Percentiles rank a stretch among this genome's conserved stretches.
phyloP scores from a whole-genome alignment of 2,329 filamentous ascomycete species.

The Beauveria asiatica region DNA sequence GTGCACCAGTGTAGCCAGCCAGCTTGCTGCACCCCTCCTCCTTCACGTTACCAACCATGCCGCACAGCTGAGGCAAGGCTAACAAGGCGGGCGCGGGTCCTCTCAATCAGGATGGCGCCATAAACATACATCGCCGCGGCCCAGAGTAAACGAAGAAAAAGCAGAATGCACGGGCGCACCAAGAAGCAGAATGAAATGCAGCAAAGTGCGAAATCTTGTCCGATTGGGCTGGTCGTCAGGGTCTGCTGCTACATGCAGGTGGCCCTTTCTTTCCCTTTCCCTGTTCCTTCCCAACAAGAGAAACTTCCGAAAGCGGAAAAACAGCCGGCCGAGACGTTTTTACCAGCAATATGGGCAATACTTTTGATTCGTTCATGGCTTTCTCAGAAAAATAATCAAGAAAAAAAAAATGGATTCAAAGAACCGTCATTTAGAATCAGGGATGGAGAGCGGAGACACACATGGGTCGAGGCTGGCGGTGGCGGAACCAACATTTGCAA shows the following conservation, averaged over 20 bases:
- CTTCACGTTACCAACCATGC: not conserved
- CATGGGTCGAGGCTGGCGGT: not conserved
- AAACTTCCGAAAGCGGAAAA: constrained; percentile 2
- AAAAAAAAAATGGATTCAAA: not conserved
- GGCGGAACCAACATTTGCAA: not conserved
- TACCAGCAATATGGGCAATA: not conserved
- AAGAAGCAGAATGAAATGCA: too few species aligned
- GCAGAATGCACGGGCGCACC: not conserved
- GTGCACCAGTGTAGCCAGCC: not conserved
- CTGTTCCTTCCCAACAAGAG: not conserved
- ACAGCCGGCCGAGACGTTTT: not conserved
- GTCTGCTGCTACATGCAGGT: not conserved
- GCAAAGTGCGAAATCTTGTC: not conserved
- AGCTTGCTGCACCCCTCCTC: not conserved
- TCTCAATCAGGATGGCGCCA: not conserved
- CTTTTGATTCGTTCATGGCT: not conserved
- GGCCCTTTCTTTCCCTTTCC: not conserved
- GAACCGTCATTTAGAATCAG: not conserved
- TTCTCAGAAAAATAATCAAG: not conserved
- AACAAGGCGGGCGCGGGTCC: not conserved
- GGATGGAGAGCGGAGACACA: not conserved
- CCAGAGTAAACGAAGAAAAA: not conserved
- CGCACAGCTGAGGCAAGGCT: constrained; percentile 3
- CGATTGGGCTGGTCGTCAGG: not conserved
- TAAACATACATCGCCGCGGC: not conserved